A percentile compares a stretch with the other conserved stretches of the same genome.
Evolutionary conservation across 2,329 filamentous ascomycete species (phyloP).

Genomic region (Clonostachys byssicola): DNA sequence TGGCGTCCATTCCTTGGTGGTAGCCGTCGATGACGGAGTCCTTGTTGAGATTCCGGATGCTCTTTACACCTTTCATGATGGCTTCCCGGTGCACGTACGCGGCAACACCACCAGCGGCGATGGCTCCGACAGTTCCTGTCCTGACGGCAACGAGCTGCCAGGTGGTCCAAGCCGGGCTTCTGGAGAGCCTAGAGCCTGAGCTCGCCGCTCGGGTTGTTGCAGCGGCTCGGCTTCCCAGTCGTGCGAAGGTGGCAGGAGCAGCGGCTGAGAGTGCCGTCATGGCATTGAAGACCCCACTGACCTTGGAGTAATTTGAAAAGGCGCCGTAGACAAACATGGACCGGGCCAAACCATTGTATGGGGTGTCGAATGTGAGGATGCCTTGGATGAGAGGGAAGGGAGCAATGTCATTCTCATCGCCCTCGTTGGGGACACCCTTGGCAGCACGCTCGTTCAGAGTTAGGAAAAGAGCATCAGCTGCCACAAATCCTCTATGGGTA

Average conservation of each 20-base stretch:
- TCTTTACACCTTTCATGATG: constrained; percentile 47
- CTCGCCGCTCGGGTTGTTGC: constrained; percentile 9
- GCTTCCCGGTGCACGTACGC: constrained; percentile 75
- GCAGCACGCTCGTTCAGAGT: constrained; percentile 59
- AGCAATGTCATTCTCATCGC: constrained; percentile 23
- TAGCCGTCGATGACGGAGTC: constrained; percentile 43
- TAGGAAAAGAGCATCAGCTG: constrained; percentile 73
- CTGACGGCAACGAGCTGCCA: constrained; percentile 69
- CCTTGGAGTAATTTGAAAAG: constrained; percentile 55
- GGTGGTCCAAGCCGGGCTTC: constrained; percentile 40
- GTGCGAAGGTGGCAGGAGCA: constrained; percentile 36
- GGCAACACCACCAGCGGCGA: constrained; percentile 75
- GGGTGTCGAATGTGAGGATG: constrained; percentile 80
- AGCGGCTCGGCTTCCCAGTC: constrained; percentile 23
- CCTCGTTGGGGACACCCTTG: constrained; percentile 9
- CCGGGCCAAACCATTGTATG: constrained; percentile 64
- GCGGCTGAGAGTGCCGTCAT: constrained; percentile 48
- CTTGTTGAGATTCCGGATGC: constrained; percentile 40
- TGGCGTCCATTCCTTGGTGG: constrained; percentile 39
- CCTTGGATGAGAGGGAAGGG: constrained; percentile 81
- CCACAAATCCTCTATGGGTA: constrained; percentile 67
- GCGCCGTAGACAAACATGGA: constrained; percentile 59
- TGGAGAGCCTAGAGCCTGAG: constrained; percentile 10
- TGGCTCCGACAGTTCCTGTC: constrained; percentile 77
- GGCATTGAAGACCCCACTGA: constrained; percentile 51